Evolutionary conservation across 495 filamentous ascomycete genomes (phyloP).

Genomic region (Penicillium robsamsonii): DNA sequence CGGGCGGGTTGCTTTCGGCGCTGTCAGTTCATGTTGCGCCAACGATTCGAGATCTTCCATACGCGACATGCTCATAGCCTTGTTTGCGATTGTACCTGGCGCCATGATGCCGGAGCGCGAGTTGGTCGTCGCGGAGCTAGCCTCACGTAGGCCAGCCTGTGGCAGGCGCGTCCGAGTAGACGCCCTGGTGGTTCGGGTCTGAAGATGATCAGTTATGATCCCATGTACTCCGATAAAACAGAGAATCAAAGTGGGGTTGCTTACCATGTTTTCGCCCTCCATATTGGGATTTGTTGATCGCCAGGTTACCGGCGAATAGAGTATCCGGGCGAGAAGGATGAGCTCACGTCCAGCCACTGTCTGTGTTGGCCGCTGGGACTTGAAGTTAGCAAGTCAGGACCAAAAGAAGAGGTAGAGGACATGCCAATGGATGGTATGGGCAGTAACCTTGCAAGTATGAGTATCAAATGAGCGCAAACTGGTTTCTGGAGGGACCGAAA

Average conservation of each 20-base stretch:
- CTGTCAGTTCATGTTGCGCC: slow-evolving; percentile 31
- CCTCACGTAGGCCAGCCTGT: slow-evolving; percentile 47
- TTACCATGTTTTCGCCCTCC: slow-evolving; percentile 42
- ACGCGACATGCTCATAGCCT: slow-evolving; percentile 35
- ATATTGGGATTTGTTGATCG: slow-evolving; percentile 28
- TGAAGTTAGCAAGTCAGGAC: not conserved
- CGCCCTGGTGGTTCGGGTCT: slow-evolving; percentile 22
- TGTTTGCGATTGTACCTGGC: slow-evolving; percentile 47
- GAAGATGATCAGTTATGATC: not conserved
- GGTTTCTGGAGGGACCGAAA: slow-evolving; percentile 42
- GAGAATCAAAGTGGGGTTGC: slow-evolving; percentile 7
- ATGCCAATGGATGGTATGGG: slow-evolving; percentile 13
- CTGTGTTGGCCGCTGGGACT: slow-evolving; percentile 6
- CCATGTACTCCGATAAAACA: not conserved
- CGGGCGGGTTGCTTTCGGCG: slow-evolving; percentile 57
- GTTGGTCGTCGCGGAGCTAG: slow-evolving; percentile 67
- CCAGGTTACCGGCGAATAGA: slow-evolving; percentile 32
- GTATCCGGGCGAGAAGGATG: slow-evolving; percentile 22
- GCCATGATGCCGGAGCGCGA: slow-evolving; percentile 54
- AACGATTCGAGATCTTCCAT: slow-evolving; percentile 14
- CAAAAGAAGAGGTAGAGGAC: slow-evolving; percentile 1
- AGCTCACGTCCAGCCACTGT: slow-evolving; percentile 31
- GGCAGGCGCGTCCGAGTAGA: slow-evolving; percentile 39
- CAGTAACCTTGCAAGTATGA: slow-evolving; percentile 2
- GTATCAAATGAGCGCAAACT: slow-evolving; percentile 15